These are phyloP conservation scores for Aaosphaeria pasadenensis DNA, from an alignment of 2,329 filamentous ascomycete species.

Conservation along the genomic window DNA sequence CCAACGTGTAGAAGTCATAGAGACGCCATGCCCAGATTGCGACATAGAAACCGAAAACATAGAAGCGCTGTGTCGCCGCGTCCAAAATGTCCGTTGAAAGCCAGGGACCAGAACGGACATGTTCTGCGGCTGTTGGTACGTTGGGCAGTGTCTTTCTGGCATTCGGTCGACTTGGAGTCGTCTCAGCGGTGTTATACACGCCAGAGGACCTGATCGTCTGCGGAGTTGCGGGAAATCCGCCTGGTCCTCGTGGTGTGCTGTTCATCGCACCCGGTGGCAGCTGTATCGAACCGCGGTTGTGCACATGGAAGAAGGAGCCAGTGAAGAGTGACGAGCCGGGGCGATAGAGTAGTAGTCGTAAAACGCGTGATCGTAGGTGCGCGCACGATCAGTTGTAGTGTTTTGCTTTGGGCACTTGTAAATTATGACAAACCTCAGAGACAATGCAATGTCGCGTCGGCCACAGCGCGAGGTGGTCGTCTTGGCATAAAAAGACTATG, in stretches of 20 bases:
- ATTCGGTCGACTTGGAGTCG: conserved; percentile 26
- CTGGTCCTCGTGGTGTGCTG: conserved; percentile 75
- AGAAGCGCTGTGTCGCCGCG: conserved; percentile 86
- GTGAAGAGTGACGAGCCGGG: too few relatives aligned
- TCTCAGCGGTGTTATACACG: conserved; percentile 17
- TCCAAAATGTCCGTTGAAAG: conserved; percentile 82
- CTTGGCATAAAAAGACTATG: too few relatives aligned
- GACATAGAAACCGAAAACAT: conserved; percentile 76
- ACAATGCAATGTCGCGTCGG: too few relatives aligned
- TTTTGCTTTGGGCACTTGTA: too few relatives aligned
- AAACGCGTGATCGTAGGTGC: too few relatives aligned
- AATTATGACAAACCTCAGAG: too few relatives aligned
- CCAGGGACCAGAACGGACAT: conserved; percentile 53
- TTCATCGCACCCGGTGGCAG: conserved; percentile 65
- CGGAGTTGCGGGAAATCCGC: conserved; percentile 75
- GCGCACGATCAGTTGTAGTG: too few relatives aligned
- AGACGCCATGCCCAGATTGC: conserved; percentile 76
- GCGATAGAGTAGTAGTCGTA: too few relatives aligned
- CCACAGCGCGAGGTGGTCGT: too few relatives aligned
- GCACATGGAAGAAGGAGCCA: too few relatives aligned
- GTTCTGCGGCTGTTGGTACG: conserved; percentile 21
- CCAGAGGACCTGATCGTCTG: conserved; percentile 39
- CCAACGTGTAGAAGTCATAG: conserved; percentile 77
- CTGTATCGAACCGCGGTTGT: too few relatives aligned
- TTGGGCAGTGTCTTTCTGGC: conserved; percentile 32